Base-by-base conservation (phyloP, 257 asterid species). In the Nicotiana obtusifolia region DNA sequence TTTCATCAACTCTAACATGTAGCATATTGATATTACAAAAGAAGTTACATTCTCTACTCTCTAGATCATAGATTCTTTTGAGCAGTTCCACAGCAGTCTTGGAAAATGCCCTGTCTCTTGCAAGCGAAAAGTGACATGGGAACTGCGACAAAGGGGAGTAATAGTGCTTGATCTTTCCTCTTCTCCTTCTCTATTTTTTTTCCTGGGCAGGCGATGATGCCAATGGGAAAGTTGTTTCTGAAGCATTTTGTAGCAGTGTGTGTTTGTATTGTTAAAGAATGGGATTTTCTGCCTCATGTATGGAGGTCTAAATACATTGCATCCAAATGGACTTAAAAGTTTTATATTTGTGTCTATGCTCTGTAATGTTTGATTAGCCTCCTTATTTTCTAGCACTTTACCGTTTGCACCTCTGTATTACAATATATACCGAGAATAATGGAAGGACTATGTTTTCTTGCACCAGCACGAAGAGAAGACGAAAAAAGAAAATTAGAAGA, bases 401-500 rank as follows among this genome's bases (percentile, higher is more conserved):
- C 24, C 8, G 4, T 24, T 75, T 73, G 49, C 41, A 24, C 52
- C 62, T 24, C 24, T 24, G 22, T 71, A 15, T 13, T 47, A 73
- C 78, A 73, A 44, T 11, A 73, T 75, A 49, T 22, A 14, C 44
- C 26, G 41, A 75, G 57, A 47, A 22, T 49, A 75, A 49, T 24
- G 62, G 41, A 75, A 47, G 8, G 61, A 49, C 44, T 47, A 49
- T 75, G 24, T 82, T 64, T 53, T 30, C 83, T 80, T 86, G 81
- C 62, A 77, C 33, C 91, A 91, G 97, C 83, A 81, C 91, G 60
- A 92, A 85, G 88, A 91, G 89, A 89, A 90, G 92, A 87, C 93
- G 86, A 61, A 92, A 95, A 85, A 95, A 94, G 96, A 95, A 84
- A 87, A 95, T 95, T 57, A 89, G 99, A 54, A 93, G 98, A 88